Conservation (phyloP, 2,329 filamentous ascomycete genomes). For the Pseudogymnoascus sp. region DNA sequence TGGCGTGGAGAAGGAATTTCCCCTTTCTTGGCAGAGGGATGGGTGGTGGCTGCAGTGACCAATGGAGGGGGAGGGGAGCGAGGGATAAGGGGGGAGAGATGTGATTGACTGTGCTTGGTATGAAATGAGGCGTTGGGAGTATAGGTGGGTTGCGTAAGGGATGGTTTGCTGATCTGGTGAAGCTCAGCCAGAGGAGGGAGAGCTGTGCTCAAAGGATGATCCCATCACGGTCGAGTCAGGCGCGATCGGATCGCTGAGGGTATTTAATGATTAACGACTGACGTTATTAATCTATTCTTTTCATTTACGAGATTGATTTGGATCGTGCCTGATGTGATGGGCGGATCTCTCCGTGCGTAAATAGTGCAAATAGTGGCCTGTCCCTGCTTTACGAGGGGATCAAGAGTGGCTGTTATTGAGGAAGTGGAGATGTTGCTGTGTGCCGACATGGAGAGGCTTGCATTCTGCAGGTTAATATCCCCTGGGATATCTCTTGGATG, state of each 20-base stretch:
- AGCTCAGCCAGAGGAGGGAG: background rate
- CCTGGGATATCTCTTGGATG: background rate
- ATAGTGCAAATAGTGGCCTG: background rate
- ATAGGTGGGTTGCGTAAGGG: background rate
- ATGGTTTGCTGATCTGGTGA: background rate
- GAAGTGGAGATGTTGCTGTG: background rate
- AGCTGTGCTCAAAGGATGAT: background rate
- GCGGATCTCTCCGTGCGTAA: background rate
- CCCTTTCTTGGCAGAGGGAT: background rate
- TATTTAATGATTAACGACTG: background rate
- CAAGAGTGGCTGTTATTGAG: background rate
- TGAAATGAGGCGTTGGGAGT: background rate
- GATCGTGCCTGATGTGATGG: slow-evolving; percentile 1
- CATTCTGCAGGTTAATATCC: background rate
- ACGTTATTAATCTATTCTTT: background rate
- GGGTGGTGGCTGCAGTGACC: background rate
- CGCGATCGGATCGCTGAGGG: background rate
- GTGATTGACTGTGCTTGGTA: background rate
- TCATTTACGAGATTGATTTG: background rate
- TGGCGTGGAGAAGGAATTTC: background rate
- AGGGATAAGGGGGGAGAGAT: background rate
- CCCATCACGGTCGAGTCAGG: background rate
- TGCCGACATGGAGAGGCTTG: background rate
- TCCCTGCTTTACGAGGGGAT: background rate
- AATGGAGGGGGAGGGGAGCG: background rate